Conservation (phyloP, 2,329 filamentous ascomycete genomes). For the Niveomyces coronatus region DNA sequence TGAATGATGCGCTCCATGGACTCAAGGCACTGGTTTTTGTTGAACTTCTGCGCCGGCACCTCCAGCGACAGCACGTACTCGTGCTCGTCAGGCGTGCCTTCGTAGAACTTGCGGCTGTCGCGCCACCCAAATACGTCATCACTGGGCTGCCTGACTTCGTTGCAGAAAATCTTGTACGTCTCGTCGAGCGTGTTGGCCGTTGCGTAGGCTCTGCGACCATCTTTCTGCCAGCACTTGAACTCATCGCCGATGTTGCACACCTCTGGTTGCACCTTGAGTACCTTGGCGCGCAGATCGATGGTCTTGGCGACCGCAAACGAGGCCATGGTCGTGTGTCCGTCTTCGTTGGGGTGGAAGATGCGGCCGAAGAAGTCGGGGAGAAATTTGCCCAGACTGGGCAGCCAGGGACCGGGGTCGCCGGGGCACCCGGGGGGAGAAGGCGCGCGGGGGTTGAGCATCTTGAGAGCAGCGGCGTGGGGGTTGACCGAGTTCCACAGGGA, state of each 20-base stretch:
- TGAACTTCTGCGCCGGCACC: conserved; percentile 8
- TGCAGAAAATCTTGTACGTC: conserved; percentile 20
- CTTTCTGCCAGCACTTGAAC: conserved; percentile 19
- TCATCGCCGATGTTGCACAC: conserved; percentile 12
- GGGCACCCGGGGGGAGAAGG: conserved; percentile 19
- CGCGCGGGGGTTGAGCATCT: conserved; percentile 16
- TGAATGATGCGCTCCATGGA: conserved; percentile 16
- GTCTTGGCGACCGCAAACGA: conserved; percentile 16
- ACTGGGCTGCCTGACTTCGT: conserved; percentile 13
- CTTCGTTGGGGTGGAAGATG: conserved; percentile 24
- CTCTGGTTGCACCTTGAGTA: conserved; percentile 11
- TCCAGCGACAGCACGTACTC: conserved; percentile 13
- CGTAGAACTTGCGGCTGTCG: conserved; percentile 15
- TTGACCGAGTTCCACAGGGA: conserved; percentile 14
- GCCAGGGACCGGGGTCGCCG: conserved; percentile 12
- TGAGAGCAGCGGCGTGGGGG: conserved; percentile 13
- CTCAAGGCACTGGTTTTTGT: conserved; percentile 15
- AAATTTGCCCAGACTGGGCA: conserved; percentile 13
- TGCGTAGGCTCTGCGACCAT: conserved; percentile 16
- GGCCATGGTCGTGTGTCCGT: conserved; percentile 19
- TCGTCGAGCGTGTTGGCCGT: conserved; percentile 14
- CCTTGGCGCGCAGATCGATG: conserved; percentile 15
- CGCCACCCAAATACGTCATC: conserved; percentile 14
- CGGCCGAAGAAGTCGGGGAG: conserved; percentile 21
- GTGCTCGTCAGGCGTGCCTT: conserved; percentile 19